Percentiles rank a stretch among this genome's conserved stretches.
These are phyloP conservation scores for Reutealis trisperma DNA, from an alignment of 345 rosid species.

Conservation along the genomic window DNA sequence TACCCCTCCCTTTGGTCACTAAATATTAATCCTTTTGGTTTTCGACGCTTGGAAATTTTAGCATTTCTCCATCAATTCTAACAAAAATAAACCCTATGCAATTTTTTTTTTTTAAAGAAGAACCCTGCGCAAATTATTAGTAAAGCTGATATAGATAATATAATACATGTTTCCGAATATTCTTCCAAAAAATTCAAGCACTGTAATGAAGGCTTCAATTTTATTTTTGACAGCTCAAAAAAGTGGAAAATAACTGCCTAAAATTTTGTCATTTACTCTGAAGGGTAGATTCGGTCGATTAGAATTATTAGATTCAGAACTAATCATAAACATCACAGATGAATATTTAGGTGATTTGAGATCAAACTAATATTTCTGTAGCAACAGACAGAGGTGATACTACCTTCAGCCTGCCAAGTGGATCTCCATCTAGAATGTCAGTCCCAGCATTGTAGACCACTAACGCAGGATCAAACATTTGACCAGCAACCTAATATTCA, in stretches of 20 bases:
- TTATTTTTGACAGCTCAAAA: neutral
- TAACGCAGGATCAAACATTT: conserved; percentile 70
- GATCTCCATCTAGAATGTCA: conserved; percentile 95
- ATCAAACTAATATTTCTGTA: neutral
- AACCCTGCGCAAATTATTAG: too few relatives aligned
- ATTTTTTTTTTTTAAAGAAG: too few relatives aligned
- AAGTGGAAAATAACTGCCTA: neutral
- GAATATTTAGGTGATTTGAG: neutral
- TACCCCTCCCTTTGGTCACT: neutral
- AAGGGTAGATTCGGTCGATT: conserved; percentile 2
- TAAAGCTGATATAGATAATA: too few relatives aligned
- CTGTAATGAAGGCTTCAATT: neutral
- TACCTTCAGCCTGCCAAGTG: conserved; percentile 85
- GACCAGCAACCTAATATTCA: conserved; percentile 62
- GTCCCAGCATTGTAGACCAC: conserved; percentile 94
- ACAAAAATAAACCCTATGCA: neutral
- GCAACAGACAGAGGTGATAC: neutral
- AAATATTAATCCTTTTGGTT: neutral
- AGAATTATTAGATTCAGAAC: neutral
- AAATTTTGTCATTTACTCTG: neutral
- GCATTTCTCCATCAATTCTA: neutral
- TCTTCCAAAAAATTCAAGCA: neutral
- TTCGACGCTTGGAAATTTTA: neutral
- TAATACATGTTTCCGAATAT: neutral
- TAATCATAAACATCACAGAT: neutral